Percentiles rank a stretch among this genome's conserved stretches.
Evolutionary conservation across 2,329 filamentous ascomycete genomes (phyloP).

Genomic region (Claviceps sp.): DNA sequence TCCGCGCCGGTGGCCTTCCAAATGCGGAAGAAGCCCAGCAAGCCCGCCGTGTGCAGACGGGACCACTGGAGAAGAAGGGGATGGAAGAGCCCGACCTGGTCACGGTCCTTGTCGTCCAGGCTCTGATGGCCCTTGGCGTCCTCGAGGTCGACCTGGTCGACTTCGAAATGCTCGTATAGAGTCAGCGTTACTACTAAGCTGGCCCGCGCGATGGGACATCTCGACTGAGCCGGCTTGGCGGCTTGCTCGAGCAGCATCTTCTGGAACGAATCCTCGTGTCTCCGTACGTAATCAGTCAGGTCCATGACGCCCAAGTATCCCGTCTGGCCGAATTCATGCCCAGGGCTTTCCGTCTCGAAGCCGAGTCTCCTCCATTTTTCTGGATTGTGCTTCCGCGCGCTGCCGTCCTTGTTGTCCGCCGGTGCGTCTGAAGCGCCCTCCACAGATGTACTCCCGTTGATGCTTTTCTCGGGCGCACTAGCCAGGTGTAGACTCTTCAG

Average conservation of each 20-base stretch:
- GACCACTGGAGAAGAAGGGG: slow-evolving; percentile 90
- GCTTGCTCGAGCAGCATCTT: slow-evolving; percentile 86
- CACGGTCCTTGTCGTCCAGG: slow-evolving; percentile 65
- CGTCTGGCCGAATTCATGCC: slow-evolving; percentile 68
- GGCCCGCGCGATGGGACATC: slow-evolving; percentile 77
- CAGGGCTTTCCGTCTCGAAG: slow-evolving; percentile 81
- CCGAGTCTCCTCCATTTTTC: slow-evolving; percentile 89
- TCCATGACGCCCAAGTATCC: slow-evolving; percentile 98
- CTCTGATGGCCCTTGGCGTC: slow-evolving; percentile 64
- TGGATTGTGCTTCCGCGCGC: slow-evolving; percentile 54
- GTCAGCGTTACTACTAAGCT: slow-evolving; percentile 79
- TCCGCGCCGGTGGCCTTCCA: slow-evolving; percentile 87
- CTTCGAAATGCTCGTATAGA: slow-evolving; percentile 89
- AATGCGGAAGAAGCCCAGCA: slow-evolving; percentile 78
- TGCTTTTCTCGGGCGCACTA: slow-evolving; percentile 51
- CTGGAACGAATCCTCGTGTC: slow-evolving; percentile 84
- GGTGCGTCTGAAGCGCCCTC: slow-evolving; percentile 21
- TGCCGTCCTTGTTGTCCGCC: slow-evolving; percentile 41
- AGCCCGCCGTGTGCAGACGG: slow-evolving; percentile 67
- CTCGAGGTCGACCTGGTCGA: slow-evolving; percentile 70
- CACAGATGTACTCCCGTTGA: slow-evolving; percentile 23
- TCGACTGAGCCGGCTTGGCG: slow-evolving; percentile 51
- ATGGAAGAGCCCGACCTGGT: slow-evolving; percentile 77
- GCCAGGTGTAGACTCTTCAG: slow-evolving; percentile 76
- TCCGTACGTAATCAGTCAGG: slow-evolving; percentile 81